phyloP scores from a whole-genome alignment of 73 alveolate genomes.

The Paramecium caudatum region DNA sequence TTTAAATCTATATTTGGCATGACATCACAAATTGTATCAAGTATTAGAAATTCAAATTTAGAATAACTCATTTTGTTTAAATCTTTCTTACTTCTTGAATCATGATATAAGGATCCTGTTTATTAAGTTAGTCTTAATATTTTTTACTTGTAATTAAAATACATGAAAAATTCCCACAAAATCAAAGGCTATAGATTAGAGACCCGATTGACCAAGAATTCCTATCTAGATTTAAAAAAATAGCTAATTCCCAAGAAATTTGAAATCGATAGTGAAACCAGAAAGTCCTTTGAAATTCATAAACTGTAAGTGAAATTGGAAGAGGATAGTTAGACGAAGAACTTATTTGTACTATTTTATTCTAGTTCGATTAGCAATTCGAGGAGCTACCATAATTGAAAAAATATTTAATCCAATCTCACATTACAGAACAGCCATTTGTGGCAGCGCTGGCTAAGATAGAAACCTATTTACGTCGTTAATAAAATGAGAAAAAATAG shows the following conservation, averaged over 20 bases:
- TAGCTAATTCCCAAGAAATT: constrained; percentile 30
- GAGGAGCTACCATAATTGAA: constrained; percentile 26
- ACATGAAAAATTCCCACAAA: constrained; percentile 35
- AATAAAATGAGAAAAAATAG: background rate
- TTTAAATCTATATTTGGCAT: background rate
- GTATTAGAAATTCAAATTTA: background rate
- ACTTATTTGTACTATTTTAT: background rate
- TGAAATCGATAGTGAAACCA: background rate
- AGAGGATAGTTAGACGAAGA: constrained; percentile 14
- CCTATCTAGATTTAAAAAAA: constrained; percentile 41
- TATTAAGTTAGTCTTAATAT: constrained; percentile 44
- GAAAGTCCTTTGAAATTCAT: background rate
- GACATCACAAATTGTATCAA: background rate
- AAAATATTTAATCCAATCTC: constrained; percentile 40
- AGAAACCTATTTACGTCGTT: background rate
- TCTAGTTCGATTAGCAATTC: constrained; percentile 15
- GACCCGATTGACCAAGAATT: background rate
- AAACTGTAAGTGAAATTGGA: background rate
- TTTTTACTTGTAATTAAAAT: constrained; percentile 9
- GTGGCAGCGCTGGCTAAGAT: background rate
- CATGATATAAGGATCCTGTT: background rate
- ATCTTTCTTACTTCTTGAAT: background rate
- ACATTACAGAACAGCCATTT: constrained; percentile 16
- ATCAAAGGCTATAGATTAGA: constrained; percentile 26
- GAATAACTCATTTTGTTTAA: background rate